A percentile compares a stretch with the other conserved stretches of the same genome.
These are phyloP conservation scores for Hylodesmum podocarpum DNA, from an alignment of 306 rosid species.

Conservation along the genomic window DNA sequence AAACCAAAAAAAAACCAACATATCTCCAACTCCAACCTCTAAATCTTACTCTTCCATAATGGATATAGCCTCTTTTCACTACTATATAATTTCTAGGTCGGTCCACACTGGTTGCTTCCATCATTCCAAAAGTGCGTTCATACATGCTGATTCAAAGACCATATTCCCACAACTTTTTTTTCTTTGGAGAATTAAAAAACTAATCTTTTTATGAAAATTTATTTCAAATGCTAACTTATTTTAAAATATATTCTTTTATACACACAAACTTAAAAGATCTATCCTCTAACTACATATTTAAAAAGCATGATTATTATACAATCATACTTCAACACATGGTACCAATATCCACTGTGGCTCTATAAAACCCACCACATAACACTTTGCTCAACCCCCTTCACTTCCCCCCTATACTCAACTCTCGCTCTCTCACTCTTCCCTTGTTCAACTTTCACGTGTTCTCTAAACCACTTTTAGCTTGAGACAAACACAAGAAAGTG, in stretches of 20 bases:
- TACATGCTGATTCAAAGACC: constrained; percentile 8
- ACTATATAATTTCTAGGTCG: constrained; percentile 22
- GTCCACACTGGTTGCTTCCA: constrained; percentile 8
- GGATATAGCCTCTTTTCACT: constrained; percentile 29
- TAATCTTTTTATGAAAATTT: too few species aligned
- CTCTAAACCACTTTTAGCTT: background rate
- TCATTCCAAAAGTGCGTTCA: constrained; percentile 27
- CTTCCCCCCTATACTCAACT: background rate
- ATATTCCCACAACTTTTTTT: background rate
- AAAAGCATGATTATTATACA: background rate
- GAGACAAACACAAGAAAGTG: background rate
- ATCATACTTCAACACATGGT: background rate
- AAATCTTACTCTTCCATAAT: constrained; percentile 30
- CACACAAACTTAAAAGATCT: too few species aligned
- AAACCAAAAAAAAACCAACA: background rate
- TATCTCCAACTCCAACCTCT: background rate
- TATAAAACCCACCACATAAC: constrained; percentile 41
- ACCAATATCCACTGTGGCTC: constrained; percentile 10
- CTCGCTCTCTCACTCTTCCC: constrained; percentile 18
- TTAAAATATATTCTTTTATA: too few species aligned
- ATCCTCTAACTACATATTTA: background rate
- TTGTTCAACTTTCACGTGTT: background rate
- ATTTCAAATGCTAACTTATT: too few species aligned
- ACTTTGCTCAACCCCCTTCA: background rate
- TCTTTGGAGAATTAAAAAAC: too few species aligned